A percentile compares a stretch with the other conserved stretches of the same genome.
Conservation (phyloP, 495 filamentous ascomycete genomes). For the Lasiosphaeria ovina region DNA sequence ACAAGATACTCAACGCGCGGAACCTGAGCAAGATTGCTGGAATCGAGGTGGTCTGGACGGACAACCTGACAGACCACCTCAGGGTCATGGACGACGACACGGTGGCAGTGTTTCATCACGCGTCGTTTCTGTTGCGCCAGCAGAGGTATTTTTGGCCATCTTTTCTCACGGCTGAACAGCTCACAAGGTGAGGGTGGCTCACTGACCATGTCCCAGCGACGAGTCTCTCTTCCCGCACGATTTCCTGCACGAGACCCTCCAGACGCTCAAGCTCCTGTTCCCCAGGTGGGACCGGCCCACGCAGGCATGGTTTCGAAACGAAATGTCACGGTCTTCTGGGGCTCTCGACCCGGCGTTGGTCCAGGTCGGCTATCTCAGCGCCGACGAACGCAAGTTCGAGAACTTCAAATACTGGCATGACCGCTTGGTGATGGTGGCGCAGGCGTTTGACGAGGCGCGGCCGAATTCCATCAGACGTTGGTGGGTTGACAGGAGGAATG, state of each 20-base stretch:
- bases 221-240: neutral
- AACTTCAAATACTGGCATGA: conserved; percentile 7
- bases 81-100: neutral
- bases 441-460: conserved; percentile 5
- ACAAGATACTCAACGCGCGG: conserved; percentile 1
- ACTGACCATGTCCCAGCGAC: neutral
- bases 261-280: conserved; percentile 4
- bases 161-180: neutral
- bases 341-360: neutral
- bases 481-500: conserved; percentile 1
- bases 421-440: conserved; percentile 4
- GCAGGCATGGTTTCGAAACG: conserved; percentile 1
- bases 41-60: neutral
- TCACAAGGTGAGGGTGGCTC: neutral
- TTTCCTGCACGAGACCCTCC: conserved; percentile 3
- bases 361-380: neutral
- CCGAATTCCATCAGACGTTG: neutral
- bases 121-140: conserved; percentile 5
- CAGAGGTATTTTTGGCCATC: neutral
- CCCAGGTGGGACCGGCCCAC: neutral
- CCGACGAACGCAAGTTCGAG: neutral
- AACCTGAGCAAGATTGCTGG: neutral
- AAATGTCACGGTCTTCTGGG: too few species aligned
- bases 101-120: conserved; percentile 4
- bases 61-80: conserved; percentile 7